Base-by-base conservation (phyloP, 495 filamentous ascomycete genomes). In the Amorphotheca resinae region DNA sequence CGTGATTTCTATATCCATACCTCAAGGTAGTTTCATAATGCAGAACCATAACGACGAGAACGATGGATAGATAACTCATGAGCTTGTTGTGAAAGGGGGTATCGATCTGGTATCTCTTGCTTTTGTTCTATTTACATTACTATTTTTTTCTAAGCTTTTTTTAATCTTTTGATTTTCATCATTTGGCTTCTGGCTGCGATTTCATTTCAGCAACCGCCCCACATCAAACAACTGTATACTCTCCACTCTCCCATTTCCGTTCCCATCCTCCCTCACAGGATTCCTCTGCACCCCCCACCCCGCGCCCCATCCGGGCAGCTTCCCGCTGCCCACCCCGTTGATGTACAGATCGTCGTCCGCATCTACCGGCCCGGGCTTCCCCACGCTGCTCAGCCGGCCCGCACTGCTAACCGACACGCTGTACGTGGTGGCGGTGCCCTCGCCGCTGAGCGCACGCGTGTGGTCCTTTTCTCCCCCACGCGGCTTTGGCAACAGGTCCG, bases 201-300 rank as follows among this genome's bases (percentile, higher is more conserved):
- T 28, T 50, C 37, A 49, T 30, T 53, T 53, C 28, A 54, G 33
- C 20, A 54, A n/a, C 12, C 38, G 40, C 22, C 51, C 51, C 3
- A 54, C 51, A 40, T 54, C 51, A 3, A 48, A n/a, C 12, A 54
- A 17, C 44, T 42, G 44, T 16, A 54, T 48, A 41, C 48, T 48
- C 15, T 53, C 46, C 17, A 53, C 50, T 21, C 41, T 49, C 11
- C 28, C 46, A 15, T 21, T 15, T 21, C 28, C 16, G 16, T 25
- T 34, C n/a, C n/a, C n/a, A n/a, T n/a, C n/a, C 9, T 25, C 18
- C 6, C 34, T n/a, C 20, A 4, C 20, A 4, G 1, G 9, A 41
- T 42, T 36, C n/a, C 32, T 25, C 30, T 53, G 50, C 12, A 53
- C 46, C 0, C 23, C 42, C 50, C 50, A 53, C 2, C 50, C 50